phyloP scores from a whole-genome alignment of 2,329 filamentous ascomycete genomes.

The Penicillium sp. region DNA sequence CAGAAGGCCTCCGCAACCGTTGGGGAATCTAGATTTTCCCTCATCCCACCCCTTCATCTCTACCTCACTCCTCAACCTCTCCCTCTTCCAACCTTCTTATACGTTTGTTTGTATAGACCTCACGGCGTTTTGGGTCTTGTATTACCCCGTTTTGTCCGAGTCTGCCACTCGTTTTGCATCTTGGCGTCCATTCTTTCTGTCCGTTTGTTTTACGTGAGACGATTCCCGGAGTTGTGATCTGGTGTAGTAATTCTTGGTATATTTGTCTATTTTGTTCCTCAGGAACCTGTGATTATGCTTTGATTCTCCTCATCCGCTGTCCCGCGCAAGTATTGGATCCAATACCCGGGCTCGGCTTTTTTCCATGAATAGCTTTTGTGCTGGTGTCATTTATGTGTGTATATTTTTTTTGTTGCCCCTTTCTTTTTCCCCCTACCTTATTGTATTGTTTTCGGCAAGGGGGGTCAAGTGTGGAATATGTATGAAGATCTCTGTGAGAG shows the following conservation, averaged over 20 bases:
- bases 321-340: neutral
- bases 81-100: constrained; percentile 5
- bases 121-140: constrained; percentile 25
- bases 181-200: constrained; percentile 24
- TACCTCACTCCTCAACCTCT: neutral
- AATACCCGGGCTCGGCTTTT: neutral
- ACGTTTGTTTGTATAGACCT: constrained; percentile 32
- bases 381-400: constrained; percentile 16
- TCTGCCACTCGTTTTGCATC: constrained; percentile 21
- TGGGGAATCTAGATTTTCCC: constrained; percentile 50
- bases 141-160: constrained; percentile 15
- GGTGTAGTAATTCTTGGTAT: constrained; percentile 21
- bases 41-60: neutral
- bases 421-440: neutral
- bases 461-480: constrained; percentile 5
- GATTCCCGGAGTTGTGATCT: constrained; percentile 20
- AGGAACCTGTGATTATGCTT: neutral
- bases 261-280: constrained; percentile 3
- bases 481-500: constrained; percentile 29
- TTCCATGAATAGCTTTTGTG: constrained; percentile 13
- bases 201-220: constrained; percentile 11
- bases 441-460: constrained; percentile 5
- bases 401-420: constrained; percentile 2
- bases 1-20: constrained; percentile 72
- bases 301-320: constrained; percentile 7